phyloP scores from a whole-genome alignment of 2,329 filamentous ascomycete species.

The Apiospora hydei region DNA sequence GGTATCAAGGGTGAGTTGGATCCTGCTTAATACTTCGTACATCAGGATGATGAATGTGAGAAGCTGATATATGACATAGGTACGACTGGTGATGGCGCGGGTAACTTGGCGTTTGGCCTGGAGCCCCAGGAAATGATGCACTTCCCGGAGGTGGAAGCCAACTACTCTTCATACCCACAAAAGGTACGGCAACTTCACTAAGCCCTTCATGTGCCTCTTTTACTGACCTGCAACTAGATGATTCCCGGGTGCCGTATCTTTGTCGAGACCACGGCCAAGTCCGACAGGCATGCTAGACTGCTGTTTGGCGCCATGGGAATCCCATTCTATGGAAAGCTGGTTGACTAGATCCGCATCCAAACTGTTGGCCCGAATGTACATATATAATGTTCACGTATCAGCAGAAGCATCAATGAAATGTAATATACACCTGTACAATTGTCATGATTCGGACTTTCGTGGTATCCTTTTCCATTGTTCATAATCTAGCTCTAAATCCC shows the following conservation, averaged over 20 bases:
- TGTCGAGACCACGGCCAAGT: constrained; percentile 83
- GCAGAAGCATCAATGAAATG: constrained; percentile 28
- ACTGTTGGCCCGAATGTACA: constrained; percentile 28
- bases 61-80: constrained; percentile 35
- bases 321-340: constrained; percentile 81
- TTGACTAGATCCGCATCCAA: constrained; percentile 39
- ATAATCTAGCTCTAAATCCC: constrained; percentile 8
- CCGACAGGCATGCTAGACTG: constrained; percentile 83
- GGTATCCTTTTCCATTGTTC: constrained; percentile 4
- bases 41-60: constrained; percentile 18
- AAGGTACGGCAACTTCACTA: constrained; percentile 24
- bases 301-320: constrained; percentile 76
- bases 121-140: constrained; percentile 75
- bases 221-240: constrained; percentile 69
- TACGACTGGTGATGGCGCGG: constrained; percentile 82
- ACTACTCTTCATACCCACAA: constrained; percentile 71
- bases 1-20: constrained; percentile 60
- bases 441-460: constrained; percentile 24
- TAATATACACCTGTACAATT: constrained; percentile 38
- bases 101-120: constrained; percentile 87
- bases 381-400: constrained; percentile 29
- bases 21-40: background rate
- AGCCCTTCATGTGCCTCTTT: background rate
- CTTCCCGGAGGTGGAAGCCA: constrained; percentile 94
- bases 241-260: constrained; percentile 86